Percentiles rank a stretch among this genome's conserved stretches.
These are phyloP conservation scores for Ploettnerulaceae sp. DNA, from an alignment of 2,329 filamentous ascomycete genomes.

Conservation along the genomic window DNA sequence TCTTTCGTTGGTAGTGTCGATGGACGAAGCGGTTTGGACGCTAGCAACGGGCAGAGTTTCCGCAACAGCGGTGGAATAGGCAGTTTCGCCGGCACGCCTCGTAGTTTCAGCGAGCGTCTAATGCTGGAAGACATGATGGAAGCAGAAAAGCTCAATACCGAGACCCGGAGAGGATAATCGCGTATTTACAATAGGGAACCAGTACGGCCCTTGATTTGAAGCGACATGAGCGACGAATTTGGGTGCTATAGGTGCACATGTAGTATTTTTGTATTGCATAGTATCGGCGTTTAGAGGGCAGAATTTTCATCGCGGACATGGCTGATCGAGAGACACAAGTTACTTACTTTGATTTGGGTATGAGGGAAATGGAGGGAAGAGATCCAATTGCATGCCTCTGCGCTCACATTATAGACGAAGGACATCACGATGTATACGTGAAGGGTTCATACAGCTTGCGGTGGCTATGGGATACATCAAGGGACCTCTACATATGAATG, in stretches of 20 bases:
- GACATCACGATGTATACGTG: too few relatives aligned
- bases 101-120: slow-evolving; percentile 32
- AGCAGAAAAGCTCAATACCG: slow-evolving; percentile 8
- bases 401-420: background rate
- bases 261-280: slow-evolving; percentile 9
- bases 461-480: too few relatives aligned
- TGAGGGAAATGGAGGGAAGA: too few relatives aligned
- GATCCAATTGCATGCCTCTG: background rate
- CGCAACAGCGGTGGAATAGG: slow-evolving; percentile 21
- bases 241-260: background rate
- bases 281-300: slow-evolving; percentile 8
- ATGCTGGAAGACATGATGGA: slow-evolving; percentile 29
- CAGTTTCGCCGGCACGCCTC: slow-evolving; percentile 26
- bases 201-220: background rate
- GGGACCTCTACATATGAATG: too few relatives aligned
- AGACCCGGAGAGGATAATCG: background rate
- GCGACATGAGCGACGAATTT: background rate
- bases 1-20: slow-evolving; percentile 49
- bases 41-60: slow-evolving; percentile 26
- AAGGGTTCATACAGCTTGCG: too few relatives aligned
- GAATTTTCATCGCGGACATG: background rate
- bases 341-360: too few relatives aligned
- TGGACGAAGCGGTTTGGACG: slow-evolving; percentile 30
- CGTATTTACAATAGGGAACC: background rate
- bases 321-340: too few relatives aligned